Conservation (phyloP, 2,329 filamentous ascomycete species). For the Alternaria conjuncta region DNA sequence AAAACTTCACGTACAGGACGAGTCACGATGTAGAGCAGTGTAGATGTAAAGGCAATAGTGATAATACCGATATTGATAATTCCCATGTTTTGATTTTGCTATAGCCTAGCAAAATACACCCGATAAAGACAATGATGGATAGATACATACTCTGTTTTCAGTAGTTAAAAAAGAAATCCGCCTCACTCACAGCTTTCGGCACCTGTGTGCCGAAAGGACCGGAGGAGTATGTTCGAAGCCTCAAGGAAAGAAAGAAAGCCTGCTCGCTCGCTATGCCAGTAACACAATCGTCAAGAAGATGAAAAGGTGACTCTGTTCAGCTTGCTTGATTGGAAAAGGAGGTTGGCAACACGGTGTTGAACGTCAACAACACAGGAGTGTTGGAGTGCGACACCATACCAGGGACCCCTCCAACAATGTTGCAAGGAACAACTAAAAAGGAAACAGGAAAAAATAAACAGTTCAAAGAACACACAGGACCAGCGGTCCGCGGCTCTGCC, state of each 20-base stretch:
- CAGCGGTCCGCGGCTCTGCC: constrained; percentile 11
- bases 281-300: constrained; percentile 45
- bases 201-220: not conserved
- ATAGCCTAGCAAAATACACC: constrained; percentile 3
- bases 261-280: constrained; percentile 46
- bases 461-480: constrained; percentile 15
- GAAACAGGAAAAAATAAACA: constrained; percentile 12
- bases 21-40: not conserved
- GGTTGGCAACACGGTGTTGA: not conserved
- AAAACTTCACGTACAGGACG: not conserved
- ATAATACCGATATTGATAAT: constrained; percentile 11
- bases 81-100: not conserved
- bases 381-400: constrained; percentile 14
- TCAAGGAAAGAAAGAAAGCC: constrained; percentile 14
- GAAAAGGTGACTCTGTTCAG: constrained; percentile 9
- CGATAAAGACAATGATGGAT: constrained; percentile 9
- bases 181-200: constrained; percentile 13
- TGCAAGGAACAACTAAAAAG: not conserved
- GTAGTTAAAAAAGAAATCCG: constrained; percentile 3
- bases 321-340: constrained; percentile 1
- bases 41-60: not conserved
- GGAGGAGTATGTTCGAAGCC: constrained; percentile 15
- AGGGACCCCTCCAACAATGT: constrained; percentile 9
- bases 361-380: constrained; percentile 12
- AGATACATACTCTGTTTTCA: constrained; percentile 18